These are phyloP conservation scores for Tetrahymena malaccensis DNA, from an alignment of 73 alveolate species.

Conservation along the genomic window DNA sequence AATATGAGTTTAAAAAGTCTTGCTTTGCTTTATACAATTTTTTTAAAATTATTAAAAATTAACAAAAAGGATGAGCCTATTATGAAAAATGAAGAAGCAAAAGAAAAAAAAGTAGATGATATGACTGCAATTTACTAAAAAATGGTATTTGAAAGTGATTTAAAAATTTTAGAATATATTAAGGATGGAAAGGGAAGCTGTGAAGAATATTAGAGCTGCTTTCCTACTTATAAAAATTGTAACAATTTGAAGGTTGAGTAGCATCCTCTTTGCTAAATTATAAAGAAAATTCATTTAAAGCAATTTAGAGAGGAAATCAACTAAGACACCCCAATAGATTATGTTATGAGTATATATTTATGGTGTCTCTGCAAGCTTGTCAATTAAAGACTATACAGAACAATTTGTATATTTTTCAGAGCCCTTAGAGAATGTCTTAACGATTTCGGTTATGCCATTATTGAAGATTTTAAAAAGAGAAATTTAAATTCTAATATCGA, in stretches of 20 bases:
- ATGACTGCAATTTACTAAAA: not conserved
- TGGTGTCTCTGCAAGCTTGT: not conserved
- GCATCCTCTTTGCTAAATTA: not conserved
- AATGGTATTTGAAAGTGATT: not conserved
- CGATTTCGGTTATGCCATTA: not conserved
- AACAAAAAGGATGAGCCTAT: not conserved
- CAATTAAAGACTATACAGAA: not conserved
- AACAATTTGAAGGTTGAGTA: not conserved
- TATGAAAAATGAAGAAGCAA: not conserved
- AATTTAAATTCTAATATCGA: not conserved
- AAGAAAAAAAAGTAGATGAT: not conserved
- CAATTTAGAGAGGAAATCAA: not conserved
- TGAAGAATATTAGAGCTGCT: not conserved
- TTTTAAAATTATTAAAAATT: not conserved
- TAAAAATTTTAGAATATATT: not conserved
- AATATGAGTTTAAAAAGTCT: not conserved
- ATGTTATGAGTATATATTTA: not conserved
- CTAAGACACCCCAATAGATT: not conserved
- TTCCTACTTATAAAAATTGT: not conserved
- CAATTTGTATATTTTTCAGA: not conserved
- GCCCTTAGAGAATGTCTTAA: not conserved
- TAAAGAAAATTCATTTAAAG: not conserved
- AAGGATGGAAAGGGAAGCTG: not conserved
- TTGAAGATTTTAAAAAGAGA: not conserved
- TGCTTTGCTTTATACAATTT: not conserved